These are phyloP conservation scores for Mucor circinelloides DNA, from an alignment of 371 early-diverging fungal species.

Conservation along the genomic window DNA sequence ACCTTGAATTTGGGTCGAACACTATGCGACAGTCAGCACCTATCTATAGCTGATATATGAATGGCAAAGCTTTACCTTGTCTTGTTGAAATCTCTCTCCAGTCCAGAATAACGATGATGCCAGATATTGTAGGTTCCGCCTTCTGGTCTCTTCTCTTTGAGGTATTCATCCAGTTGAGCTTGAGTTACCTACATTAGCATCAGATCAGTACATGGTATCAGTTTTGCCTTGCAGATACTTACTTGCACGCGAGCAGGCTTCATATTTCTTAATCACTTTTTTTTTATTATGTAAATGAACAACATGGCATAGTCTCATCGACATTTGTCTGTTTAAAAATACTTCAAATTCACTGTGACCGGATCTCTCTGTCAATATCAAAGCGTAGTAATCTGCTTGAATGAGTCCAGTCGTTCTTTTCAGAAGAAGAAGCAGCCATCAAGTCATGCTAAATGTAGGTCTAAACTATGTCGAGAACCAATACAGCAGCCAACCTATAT, in stretches of 20 bases:
- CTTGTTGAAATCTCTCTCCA: slow-evolving; percentile 48
- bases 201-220: background rate
- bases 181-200: slow-evolving; percentile 36
- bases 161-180: slow-evolving; percentile 45
- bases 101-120: slow-evolving; percentile 71
- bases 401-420: background rate
- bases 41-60: background rate
- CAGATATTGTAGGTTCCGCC: slow-evolving; percentile 79
- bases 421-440: background rate
- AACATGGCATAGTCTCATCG: slow-evolving; percentile 1
- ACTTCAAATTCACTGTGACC: background rate
- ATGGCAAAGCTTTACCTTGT: slow-evolving; percentile 29
- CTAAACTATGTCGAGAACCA: background rate
- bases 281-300: background rate
- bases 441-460: background rate
- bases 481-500: background rate
- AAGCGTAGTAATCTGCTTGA: background rate
- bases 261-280: background rate
- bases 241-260: slow-evolving; percentile 35
- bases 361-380: background rate
- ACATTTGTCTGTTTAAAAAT: background rate
- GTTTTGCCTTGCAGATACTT: background rate
- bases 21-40: slow-evolving; percentile 17
- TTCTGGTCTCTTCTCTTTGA: slow-evolving; percentile 45
- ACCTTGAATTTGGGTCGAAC: slow-evolving; percentile 69